Evolutionary conservation across 2,329 filamentous ascomycete genomes (phyloP).

Genomic region (Pseudocercospora crystallina): DNA sequence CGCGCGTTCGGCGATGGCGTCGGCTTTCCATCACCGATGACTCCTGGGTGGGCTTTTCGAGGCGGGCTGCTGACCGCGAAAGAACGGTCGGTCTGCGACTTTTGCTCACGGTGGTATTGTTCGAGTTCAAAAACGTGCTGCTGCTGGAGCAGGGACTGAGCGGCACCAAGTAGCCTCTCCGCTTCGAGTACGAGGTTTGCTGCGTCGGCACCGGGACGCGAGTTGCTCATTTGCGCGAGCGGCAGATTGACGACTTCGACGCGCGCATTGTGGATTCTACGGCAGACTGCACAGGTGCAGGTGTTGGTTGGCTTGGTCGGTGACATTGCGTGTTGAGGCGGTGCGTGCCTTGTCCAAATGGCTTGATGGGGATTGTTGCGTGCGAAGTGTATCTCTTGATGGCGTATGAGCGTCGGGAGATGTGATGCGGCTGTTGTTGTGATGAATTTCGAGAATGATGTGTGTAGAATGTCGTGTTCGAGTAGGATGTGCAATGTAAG

Average conservation of each 20-base stretch:
- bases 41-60: no score
- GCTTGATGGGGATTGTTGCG: not conserved
- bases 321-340: not conserved
- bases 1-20: not conserved
- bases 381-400: not conserved
- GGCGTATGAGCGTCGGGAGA: not conserved
- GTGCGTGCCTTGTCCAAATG: not conserved
- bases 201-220: slow-evolving; percentile 5
- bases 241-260: slow-evolving; percentile 3
- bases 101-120: no score
- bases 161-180: slow-evolving; percentile 6
- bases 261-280: slow-evolving; percentile 9
- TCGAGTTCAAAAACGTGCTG: slow-evolving; percentile 4
- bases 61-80: no score
- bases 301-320: slow-evolving; percentile 2
- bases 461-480: not conserved
- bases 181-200: slow-evolving; percentile 9
- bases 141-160: slow-evolving; percentile 5
- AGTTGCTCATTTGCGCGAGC: slow-evolving; percentile 2
- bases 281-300: slow-evolving; percentile 11
- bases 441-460: no score
- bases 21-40: no score
- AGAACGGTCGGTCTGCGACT: no score
- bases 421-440: not conserved
- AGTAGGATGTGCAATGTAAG: no score